Base-by-base conservation (phyloP, 2,329 filamentous ascomycete genomes). In the Coniochaeta sp. region DNA sequence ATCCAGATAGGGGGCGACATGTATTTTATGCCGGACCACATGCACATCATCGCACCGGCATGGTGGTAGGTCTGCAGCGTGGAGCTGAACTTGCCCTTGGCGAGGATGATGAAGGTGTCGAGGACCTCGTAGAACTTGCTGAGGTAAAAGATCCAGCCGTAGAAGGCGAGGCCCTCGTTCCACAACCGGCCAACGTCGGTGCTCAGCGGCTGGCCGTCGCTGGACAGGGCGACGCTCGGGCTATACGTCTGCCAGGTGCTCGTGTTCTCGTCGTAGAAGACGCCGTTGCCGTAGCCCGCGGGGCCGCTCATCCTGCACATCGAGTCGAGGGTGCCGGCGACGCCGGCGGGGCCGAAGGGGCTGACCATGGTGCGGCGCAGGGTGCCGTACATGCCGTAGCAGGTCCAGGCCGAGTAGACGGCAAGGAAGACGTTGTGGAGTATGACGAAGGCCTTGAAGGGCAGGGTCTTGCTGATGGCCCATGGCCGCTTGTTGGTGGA, bases 61-160 rank as follows among this genome's bases (percentile, higher is more conserved):
- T 99, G 94, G 74, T 99, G 94, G 69, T 96, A 99, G n/a, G 91
- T 97, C 77, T 99, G 94, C 60, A 99, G 77, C 18, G 90, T 95
- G 12, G 90, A 94, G 76, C 91, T 96, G 64, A 83, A 83, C 79
- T 96, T 97, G 67, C 94, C 94, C 82, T 97, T 97, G 65, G 91
- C 90, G 58, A 99, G 78, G 65, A 97, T 96, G 67, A 99, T 96
- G 53, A 88, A 81, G 30, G 94, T 97, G 67, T 99, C 94, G 50
- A 97, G 69, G 49, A 97, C 91, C 73, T 97, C 94, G 70, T 99
- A 99, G 74, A 97, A 97, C 78, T 99, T 99, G 82, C 89, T 95
- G 51, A 99, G 81, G 71, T 97, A 99, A 76, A 97, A 99, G 65
- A 95, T 82, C 92, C 92, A 99, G 64, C 94, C 94, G 72, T 95